Evolutionary conservation across 192 early-diverging fungal species (phyloP), one percentile per base, ranked within the genome.

Genomic region (Rhizophagus prolifer): DNA sequence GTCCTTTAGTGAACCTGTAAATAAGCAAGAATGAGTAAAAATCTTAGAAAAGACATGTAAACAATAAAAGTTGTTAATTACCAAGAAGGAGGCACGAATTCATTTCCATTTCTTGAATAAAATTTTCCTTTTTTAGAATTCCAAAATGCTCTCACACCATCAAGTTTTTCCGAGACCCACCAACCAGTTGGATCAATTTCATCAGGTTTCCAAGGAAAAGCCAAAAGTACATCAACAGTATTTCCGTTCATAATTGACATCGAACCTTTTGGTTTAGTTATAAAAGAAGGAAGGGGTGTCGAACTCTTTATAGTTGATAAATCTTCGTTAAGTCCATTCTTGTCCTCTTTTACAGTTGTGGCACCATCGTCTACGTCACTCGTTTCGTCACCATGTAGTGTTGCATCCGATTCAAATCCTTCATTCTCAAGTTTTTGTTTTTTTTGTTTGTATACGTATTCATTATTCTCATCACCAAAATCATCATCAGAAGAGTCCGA

Each of bases 121-220:
- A 67, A 67, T 67, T 21, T 34, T n/a, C 65, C 65, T 41, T 21
- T 30, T 41, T 67, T 67, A 9, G 31, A 30, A 38, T 34, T 36
- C 65, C 65, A 67, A 38, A 67, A 67, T 4, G 65, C 65, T 21
- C 65, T 31, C 9, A 67, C 65, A n/a, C 65, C 72, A 78, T 80
- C 82, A 21, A 93, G 82, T 72, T 93, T 93, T 79, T 93, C 92
- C 9, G 84, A 83, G 58, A 93, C 85, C 90, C 90, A 92, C 84
- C 88, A 93, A 16, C 91, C 91, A 14, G 87, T 85, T 16, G 90
- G 90, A 70, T 93, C 90, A 14, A 74, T 69, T 16, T 58, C 82
- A 66, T 86, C 81, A 1, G 79, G 70, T 31, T 77, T 77, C 85
- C 83, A 82, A 69, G 76, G 70, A 66, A 82, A 75, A 9, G 85